Evolutionary conservation across 2,329 filamentous ascomycete species (phyloP).

Genomic region (Chrysoporthe cubensis): DNA sequence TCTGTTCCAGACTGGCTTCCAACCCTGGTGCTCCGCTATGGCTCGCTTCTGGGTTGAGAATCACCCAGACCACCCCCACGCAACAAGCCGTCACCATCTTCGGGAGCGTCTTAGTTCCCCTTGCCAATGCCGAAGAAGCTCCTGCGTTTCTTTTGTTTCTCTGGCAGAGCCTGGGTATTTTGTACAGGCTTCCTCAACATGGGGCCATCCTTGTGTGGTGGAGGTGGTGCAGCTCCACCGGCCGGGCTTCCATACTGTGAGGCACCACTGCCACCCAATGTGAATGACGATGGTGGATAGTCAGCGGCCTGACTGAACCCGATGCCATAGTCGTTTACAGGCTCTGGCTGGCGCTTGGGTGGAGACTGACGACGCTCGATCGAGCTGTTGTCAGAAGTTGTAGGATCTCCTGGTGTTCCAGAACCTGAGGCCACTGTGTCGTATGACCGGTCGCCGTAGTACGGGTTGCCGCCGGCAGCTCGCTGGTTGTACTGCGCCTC

Average conservation of each 20-base stretch:
- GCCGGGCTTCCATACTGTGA: constrained; percentile 31
- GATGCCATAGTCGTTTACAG: constrained; percentile 68
- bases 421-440: constrained; percentile 83
- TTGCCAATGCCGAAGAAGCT: constrained; percentile 90
- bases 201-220: constrained; percentile 40
- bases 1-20: not conserved
- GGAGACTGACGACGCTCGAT: constrained; percentile 72
- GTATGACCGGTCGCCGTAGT: constrained; percentile 70
- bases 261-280: constrained; percentile 36
- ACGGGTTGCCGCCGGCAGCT: constrained; percentile 50
- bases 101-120: constrained; percentile 39
- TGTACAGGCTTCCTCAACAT: constrained; percentile 33
- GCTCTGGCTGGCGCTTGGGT: constrained; percentile 55
- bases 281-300: constrained; percentile 48
- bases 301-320: constrained; percentile 51
- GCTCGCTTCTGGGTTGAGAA: not conserved
- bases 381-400: constrained; percentile 90
- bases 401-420: constrained; percentile 71
- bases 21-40: not conserved
- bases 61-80: not conserved
- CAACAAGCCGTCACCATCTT: not conserved
- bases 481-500: constrained; percentile 50
- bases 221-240: constrained; percentile 34
- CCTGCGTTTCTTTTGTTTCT: constrained; percentile 72
- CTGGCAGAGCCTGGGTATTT: constrained; percentile 22